Evolutionary conservation across 2,329 filamentous ascomycete genomes (phyloP), one percentile per base, ranked within the genome.

Genomic region (Phyllosticta citrichinensis): DNA sequence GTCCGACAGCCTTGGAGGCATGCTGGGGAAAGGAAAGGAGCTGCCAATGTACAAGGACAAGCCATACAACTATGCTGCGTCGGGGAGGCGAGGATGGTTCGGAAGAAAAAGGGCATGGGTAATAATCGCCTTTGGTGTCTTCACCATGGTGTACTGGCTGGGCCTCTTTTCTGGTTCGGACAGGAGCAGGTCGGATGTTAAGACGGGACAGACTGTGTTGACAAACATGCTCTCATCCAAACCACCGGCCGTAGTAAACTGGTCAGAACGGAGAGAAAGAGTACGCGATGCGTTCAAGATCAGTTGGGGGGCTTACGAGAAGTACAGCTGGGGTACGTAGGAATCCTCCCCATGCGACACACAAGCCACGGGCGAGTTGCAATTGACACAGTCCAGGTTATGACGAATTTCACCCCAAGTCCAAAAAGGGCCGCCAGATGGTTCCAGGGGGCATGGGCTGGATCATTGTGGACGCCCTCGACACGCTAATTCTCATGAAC

Each of bases 21-120:
- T 91, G 63, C 86, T 92, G 64, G 83, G 86, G 47, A 77, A 80
- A 55, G 79, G 82, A 75, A 73, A 73, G 63, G 79, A 84, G 62
- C 78, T 99, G 64, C 94, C 94, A 54, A 92, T 97, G 88, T 99
- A 99, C 79, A 99, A 99, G 76, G 94, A 99, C 77, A 99, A 99
- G 74, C 94, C 94, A n/a, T 94, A 89, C 71, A 81, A 81, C 57
- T 87, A 89, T 68, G 80, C 83, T 52, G 77, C 66, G 62, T 35
- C 80, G 35, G 83, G 83, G 17, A 66, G 82, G 83, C 67, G 79
- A 80, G 57, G 80, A 83, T 75, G 83, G 66, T 86, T 84, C 77
- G 82, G 81, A 72, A 82, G 83, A 68, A 89, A 87, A 76, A 79
- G 87, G 62, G 74, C 83, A 27, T 66, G 86, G 22, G 79, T 75